phyloP scores from a whole-genome alignment of 2,329 filamentous ascomycete genomes.

The Xylaria sp. region DNA sequence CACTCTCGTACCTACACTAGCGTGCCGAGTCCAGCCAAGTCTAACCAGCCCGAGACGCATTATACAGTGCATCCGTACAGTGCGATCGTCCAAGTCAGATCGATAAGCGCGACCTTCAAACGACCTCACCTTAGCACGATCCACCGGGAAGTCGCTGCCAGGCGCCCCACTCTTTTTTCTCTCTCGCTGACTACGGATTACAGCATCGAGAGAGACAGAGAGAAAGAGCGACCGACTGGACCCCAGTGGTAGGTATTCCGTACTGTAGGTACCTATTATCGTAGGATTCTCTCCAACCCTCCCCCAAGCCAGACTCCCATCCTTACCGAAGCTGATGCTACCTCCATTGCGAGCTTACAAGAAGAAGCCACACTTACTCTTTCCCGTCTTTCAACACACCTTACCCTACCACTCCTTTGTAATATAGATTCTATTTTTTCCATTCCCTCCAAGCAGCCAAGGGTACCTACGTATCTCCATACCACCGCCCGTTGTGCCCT shows the following conservation, averaged over 20 bases:
- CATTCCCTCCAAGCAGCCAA: not conserved
- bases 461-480: not conserved
- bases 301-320: not conserved
- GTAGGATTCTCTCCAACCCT: not conserved
- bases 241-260: too few relatives aligned
- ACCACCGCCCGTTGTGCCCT: too few relatives aligned
- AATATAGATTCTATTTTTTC: conserved; percentile 5
- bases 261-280: not conserved
- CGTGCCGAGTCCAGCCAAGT: too few relatives aligned
- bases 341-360: conserved; percentile 3
- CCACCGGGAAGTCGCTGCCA: too few relatives aligned
- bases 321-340: not conserved
- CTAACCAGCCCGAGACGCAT: not conserved
- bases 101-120: too few relatives aligned
- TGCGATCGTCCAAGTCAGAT: not conserved
- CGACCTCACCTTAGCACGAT: too few relatives aligned
- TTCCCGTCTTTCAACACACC: conserved; percentile 11
- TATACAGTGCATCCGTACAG: not conserved
- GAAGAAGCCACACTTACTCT: conserved; percentile 7
- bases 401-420: conserved; percentile 6
- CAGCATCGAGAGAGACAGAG: too few relatives aligned
- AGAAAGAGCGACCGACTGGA: not conserved
- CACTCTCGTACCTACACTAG: not conserved
- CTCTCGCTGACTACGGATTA: too few relatives aligned
- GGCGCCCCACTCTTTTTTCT: too few relatives aligned